These are phyloP conservation scores for Danielozyma ontarioensis DNA, from an alignment of 805 yeast species.

Conservation along the genomic window DNA sequence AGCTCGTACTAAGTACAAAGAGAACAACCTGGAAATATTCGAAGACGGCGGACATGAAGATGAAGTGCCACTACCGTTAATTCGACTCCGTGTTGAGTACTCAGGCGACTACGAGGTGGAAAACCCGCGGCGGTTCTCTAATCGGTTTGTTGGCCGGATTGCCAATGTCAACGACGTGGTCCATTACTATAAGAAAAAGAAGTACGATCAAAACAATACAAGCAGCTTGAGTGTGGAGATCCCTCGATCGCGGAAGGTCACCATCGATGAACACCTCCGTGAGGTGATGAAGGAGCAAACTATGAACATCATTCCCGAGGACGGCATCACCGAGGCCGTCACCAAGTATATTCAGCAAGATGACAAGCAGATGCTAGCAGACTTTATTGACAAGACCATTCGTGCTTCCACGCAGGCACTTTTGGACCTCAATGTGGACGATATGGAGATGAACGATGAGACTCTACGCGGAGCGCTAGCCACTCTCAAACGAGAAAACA, in stretches of 20 bases:
- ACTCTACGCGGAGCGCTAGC: not conserved
- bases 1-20: conserved; percentile 49
- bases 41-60: conserved; percentile 13
- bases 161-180: conserved; percentile 90
- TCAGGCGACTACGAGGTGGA: conserved; percentile 89
- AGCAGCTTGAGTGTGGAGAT: conserved; percentile 11
- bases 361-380: conserved; percentile 65
- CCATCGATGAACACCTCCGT: conserved; percentile 46
- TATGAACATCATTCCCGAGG: conserved; percentile 69
- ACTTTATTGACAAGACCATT: conserved; percentile 56
- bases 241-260: conserved; percentile 7
- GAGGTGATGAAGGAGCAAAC: conserved; percentile 53
- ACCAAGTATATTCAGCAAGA: conserved; percentile 73
- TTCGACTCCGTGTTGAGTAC: conserved; percentile 82
- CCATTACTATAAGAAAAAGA: conserved; percentile 54
- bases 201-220: conserved; percentile 7
- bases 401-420: conserved; percentile 47
- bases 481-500: conserved; percentile 1
- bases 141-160: conserved; percentile 81
- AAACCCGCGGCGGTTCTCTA: conserved; percentile 83
- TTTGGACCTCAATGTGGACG: conserved; percentile 37
- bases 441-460: conserved; percentile 6
- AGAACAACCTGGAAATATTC: conserved; percentile 22
- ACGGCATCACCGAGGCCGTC: conserved; percentile 70
- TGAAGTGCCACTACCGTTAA: conserved; percentile 66